Evolutionary conservation across 2,329 filamentous ascomycete species (phyloP).

Genomic region (Paracamarosporium sp.): DNA sequence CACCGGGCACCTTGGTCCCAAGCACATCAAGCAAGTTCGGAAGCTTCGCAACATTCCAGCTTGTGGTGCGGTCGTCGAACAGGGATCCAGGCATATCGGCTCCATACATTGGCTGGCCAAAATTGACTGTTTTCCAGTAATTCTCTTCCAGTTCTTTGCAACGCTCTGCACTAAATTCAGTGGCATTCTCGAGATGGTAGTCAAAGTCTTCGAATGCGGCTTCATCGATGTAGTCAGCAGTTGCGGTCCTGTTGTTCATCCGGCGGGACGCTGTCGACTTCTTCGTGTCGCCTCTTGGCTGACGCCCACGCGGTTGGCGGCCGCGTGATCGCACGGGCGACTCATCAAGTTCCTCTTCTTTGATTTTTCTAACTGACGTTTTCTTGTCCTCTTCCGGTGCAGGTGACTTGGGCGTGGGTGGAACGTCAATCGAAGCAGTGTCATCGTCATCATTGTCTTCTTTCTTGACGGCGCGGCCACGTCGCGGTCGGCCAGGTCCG

Average conservation of each 20-base stretch:
- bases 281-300: conserved; percentile 44
- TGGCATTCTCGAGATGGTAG: conserved; percentile 81
- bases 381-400: conserved; percentile 50
- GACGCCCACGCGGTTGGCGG: conserved; percentile 52
- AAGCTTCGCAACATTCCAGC: conserved; percentile 94
- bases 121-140: conserved; percentile 98
- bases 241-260: conserved; percentile 82
- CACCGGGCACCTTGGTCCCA: conserved; percentile 93
- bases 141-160: conserved; percentile 93
- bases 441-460: conserved; percentile 41
- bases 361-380: conserved; percentile 28
- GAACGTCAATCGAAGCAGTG: conserved; percentile 40
- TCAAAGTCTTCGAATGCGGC: conserved; percentile 90
- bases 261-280: conserved; percentile 84
- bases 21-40: conserved; percentile 93
- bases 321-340: conserved; percentile 63
- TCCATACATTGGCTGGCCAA: conserved; percentile 92
- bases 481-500: conserved; percentile 56
- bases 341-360: conserved; percentile 48
- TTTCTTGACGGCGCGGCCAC: conserved; percentile 27
- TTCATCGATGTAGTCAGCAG: conserved; percentile 82
- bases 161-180: conserved; percentile 87
- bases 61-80: conserved; percentile 82
- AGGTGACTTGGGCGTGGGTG: conserved; percentile 53
- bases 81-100: conserved; percentile 96